Conservation (phyloP, 768 basidiomycete species). For the Pleurotus eryngii region DNA sequence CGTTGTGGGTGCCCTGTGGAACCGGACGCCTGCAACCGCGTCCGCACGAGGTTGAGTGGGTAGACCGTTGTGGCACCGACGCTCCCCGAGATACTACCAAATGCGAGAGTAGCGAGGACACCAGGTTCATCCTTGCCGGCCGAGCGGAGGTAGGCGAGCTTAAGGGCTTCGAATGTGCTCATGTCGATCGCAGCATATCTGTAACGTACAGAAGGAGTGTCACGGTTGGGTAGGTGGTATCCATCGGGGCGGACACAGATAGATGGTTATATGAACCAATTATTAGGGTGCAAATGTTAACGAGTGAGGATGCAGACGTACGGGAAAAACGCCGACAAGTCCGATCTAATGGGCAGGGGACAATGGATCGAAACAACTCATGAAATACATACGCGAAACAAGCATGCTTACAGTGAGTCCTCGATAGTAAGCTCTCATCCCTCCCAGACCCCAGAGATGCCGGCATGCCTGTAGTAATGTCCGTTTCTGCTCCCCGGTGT, state of each 20-base stretch:
- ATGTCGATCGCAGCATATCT: slow-evolving; percentile 95
- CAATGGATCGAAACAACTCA: slow-evolving; percentile 5
- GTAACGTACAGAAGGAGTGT: slow-evolving; percentile 7
- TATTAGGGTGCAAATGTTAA: slow-evolving; percentile 1
- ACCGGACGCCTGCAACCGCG: slow-evolving; percentile 93
- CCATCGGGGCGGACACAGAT: neutral
- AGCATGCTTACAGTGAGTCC: slow-evolving; percentile 72
- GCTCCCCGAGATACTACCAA: slow-evolving; percentile 90
- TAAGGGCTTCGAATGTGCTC: slow-evolving; percentile 95
- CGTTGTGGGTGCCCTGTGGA: slow-evolving; percentile 91
- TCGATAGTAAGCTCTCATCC: slow-evolving; percentile 83
- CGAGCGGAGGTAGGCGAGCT: slow-evolving; percentile 83
- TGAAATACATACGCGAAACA: neutral
- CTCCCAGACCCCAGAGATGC: slow-evolving; percentile 76
- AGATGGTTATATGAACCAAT: neutral
- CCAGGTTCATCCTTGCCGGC: slow-evolving; percentile 89
- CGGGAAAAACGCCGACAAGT: slow-evolving; percentile 96
- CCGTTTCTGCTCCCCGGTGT: slow-evolving; percentile 55
- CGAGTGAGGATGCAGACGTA: slow-evolving; percentile 30
- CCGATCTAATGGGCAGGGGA: slow-evolving; percentile 62
- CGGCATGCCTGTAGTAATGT: slow-evolving; percentile 60
- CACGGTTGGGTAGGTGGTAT: neutral
- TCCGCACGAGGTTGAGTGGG: slow-evolving; percentile 88
- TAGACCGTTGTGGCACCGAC: slow-evolving; percentile 94
- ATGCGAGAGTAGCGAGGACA: slow-evolving; percentile 80